Evolutionary conservation across 1,284 basidiomycete genomes (phyloP), one percentile per base, ranked within the genome.

Genomic region (Apiotrichum laibachii): DNA sequence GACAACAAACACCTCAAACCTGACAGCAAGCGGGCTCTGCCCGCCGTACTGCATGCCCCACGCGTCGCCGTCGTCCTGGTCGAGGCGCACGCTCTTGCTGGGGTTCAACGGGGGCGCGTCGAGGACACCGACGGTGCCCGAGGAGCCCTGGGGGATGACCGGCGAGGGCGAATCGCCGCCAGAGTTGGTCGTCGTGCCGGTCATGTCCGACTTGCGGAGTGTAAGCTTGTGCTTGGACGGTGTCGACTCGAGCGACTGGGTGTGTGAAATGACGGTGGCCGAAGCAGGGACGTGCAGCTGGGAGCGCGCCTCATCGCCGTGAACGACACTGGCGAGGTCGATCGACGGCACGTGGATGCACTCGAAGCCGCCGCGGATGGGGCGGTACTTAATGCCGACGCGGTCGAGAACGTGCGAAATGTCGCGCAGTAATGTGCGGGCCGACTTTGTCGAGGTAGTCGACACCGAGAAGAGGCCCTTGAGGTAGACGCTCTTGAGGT

Each of bases 341-440:
- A 98, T 95, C 31, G 90, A 92, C 0, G 95, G 95, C 52, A 90
- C 80, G 75, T 98, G 93, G 26, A 95, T 88, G 78, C 95, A 99
- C 76, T 98, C 95, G 74, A 94, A 99, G 0, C 95, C 95, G 56
- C 86, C 84, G 74, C 87, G 89, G 68, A 87, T 92, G 74, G 94
- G 90, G 43, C 91, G 85, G 76, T 95, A 92, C 76, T 92, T 91
- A 50, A 99, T 88, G 61, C 94, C 92, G 84, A 98, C 91, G 50
- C 92, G 85, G 67, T 95, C 90, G 45, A 99, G 82, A 1, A 97
- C 92, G 18, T 86, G 85, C 47, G 86, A 83, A 63, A 99, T 87
- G 75, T 97, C 93, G 40, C 83, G 80, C 70, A 92, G 89, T 77
- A 98, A 87, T 15, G 85, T 83, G 8, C 83, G 80, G 2, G 92